Conservation (phyloP, 2,329 filamentous ascomycete genomes). For the Aspergillus fumigatus region DNA sequence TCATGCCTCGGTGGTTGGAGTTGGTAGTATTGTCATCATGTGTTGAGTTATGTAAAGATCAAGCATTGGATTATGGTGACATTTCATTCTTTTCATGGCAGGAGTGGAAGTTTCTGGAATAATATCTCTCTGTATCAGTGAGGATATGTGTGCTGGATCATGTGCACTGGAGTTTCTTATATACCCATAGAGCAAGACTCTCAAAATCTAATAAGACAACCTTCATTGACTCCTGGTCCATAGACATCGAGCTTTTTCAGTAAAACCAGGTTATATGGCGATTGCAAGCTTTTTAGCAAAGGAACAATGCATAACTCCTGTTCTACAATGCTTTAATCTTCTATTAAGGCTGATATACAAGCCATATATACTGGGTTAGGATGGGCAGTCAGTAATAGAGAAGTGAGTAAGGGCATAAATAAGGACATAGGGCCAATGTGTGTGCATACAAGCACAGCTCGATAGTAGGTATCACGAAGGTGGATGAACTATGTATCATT, state of each 20-base stretch:
- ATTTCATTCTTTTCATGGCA: neutral
- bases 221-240: neutral
- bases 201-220: neutral
- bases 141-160: neutral
- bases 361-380: neutral
- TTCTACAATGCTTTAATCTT: neutral
- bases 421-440: neutral
- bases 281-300: neutral
- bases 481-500: constrained; percentile 7
- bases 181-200: neutral
- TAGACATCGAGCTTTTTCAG: neutral
- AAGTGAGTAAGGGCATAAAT: neutral
- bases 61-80: neutral
- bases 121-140: neutral
- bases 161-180: neutral
- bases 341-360: neutral
- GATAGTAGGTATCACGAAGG: neutral
- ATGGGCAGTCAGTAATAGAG: neutral
- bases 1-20: constrained; percentile 29
- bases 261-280: neutral
- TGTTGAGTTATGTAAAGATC: neutral
- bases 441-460: neutral
- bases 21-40: neutral
- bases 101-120: neutral
- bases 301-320: neutral